Evolutionary conservation across 2,329 filamentous ascomycete genomes (phyloP), one percentile per base, ranked within the genome.

Genomic region (Microascus cirrosus): DNA sequence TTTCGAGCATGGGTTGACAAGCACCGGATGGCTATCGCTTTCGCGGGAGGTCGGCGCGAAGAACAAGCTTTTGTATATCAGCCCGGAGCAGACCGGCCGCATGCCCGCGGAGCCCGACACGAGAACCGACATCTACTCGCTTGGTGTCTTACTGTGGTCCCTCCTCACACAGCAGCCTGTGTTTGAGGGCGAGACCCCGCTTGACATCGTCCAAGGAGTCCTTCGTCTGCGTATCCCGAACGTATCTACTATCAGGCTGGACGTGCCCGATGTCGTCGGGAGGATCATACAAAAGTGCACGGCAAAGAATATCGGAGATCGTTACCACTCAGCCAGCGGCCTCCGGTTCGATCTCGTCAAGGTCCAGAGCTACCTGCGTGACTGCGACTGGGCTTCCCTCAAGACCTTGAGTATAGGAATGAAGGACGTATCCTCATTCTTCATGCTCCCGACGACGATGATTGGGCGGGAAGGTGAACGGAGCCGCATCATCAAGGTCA

Each of bases 141-240:
- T 96, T 1, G 93, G 93, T 3, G 85, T 96, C 45, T 71, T 96
- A 1, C 93, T 96, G 69, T 96, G 90, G 87, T 89, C 83, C 10
- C 81, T 95, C 66, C 75, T 95, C 53, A 89, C 89, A 1, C 90
- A 91, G 32, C 82, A 86, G 64, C 82, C 88, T 2, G 87, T 90
- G 0, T 96, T 94, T 63, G 85, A 87, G 39, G 93, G 90, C 11
- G 80, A 84, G 13, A 86, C 84, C 0, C 89, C 92, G 0, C 81
- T 96, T 59, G 92, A 96, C 65, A 90, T 96, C 52, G 90, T 97
- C 62, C 92, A 96, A 68, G 90, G 86, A 63, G 90, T 96, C 12
- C 77, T 97, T 10, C 86, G 86, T 53, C 86, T 87, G 62, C 84
- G 89, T 53, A 84, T 96, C 62, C 85, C 89, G 4, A 84, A 84